These are phyloP conservation scores for Ustilago esculenta DNA, from an alignment of 1,284 basidiomycete species.

Conservation along the genomic window DNA sequence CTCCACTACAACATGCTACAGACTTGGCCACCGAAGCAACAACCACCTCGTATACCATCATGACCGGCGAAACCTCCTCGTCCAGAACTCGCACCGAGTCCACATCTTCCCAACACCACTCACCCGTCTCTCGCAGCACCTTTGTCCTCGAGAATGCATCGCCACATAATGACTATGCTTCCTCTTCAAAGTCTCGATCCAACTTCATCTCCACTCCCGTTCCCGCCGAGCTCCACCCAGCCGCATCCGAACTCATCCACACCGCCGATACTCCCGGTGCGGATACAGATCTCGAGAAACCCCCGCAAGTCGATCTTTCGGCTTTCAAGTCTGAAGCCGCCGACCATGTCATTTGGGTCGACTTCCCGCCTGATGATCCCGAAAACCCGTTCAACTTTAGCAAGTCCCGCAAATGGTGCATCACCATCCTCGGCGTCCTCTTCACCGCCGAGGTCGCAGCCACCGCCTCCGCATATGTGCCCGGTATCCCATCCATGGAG, in stretches of 20 bases:
- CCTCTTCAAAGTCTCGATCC: neutral
- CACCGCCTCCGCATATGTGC: conserved; percentile 71
- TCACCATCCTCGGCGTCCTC: conserved; percentile 73
- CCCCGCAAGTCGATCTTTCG: conserved; percentile 11
- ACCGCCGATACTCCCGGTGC: neutral
- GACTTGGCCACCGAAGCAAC: neutral
- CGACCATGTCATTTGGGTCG: conserved; percentile 70
- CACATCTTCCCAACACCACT: conserved; percentile 20
- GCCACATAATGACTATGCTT: neutral
- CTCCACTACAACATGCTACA: neutral
- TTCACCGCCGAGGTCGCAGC: conserved; percentile 71
- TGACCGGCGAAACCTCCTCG: conserved; percentile 20
- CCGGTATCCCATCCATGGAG: conserved; percentile 74
- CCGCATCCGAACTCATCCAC: neutral
- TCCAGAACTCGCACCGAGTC: conserved; percentile 27
- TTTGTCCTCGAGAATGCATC: conserved; percentile 5
- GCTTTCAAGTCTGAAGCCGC: neutral
- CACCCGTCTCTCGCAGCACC: conserved; percentile 19
- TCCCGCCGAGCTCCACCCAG: neutral
- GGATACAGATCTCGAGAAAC: conserved; percentile 31
- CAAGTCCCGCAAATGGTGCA: conserved; percentile 72
- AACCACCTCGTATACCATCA: conserved; percentile 15
- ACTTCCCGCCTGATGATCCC: conserved; percentile 70
- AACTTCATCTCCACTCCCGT: neutral
- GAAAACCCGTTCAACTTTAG: conserved; percentile 74